A percentile compares a stretch with the other conserved stretches of the same genome.
Conservation (phyloP, 1,284 basidiomycete genomes). For the Erythrobasidium hasegawianum region DNA sequence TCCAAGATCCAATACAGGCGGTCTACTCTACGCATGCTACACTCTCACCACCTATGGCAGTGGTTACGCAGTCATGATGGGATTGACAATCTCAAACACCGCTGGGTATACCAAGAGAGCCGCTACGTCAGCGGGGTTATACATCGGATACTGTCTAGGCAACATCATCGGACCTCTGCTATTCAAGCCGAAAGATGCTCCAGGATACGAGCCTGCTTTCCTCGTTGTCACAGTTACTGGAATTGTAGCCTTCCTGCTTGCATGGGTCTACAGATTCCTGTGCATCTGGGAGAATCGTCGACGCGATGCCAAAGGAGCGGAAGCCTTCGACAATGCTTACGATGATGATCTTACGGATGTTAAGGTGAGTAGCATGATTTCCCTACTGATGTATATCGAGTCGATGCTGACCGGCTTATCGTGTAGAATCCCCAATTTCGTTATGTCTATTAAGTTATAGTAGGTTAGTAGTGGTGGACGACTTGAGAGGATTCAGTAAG, state of each 20-base stretch:
- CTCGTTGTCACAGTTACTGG: not conserved
- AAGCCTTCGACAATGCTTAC: constrained; percentile 15
- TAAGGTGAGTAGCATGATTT: not conserved
- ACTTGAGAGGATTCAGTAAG: no score
- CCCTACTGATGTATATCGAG: not conserved
- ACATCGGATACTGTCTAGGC: constrained; percentile 10
- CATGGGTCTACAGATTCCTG: constrained; percentile 5
- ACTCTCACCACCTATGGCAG: not conserved
- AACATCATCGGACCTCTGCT: constrained; percentile 18
- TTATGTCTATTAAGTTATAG: not conserved
- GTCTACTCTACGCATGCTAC: not conserved
- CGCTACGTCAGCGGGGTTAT: constrained; percentile 8
- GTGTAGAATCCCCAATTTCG: not conserved
- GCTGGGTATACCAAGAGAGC: constrained; percentile 16
- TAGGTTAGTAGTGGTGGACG: no score
- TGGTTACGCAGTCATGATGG: constrained; percentile 3
- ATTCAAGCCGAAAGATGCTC: constrained; percentile 15
- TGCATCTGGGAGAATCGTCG: constrained; percentile 17
- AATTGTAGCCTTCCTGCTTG: not conserved
- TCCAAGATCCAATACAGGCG: not conserved
- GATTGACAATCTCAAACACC: constrained; percentile 12
- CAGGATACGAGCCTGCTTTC: constrained; percentile 3
- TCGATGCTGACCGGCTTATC: not conserved
- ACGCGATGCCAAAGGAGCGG: constrained; percentile 11
- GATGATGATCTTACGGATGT: constrained; percentile 12